Percentiles rank a stretch among this genome's conserved stretches.
Evolutionary conservation across 1,139 yeast species (phyloP).

Genomic region (Sugiyamaella grinbergsii): DNA sequence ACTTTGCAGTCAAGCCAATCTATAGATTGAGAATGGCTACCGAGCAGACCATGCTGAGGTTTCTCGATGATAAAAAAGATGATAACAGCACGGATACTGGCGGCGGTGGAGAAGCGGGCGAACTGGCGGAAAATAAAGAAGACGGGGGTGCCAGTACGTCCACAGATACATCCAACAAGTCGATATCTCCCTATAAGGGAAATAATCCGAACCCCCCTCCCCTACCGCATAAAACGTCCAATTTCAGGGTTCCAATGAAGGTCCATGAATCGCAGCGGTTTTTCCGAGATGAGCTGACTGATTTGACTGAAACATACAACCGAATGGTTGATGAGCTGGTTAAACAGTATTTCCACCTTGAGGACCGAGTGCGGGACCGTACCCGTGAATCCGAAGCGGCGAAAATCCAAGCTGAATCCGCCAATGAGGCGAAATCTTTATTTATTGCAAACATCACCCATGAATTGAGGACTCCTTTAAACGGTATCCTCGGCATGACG

Average conservation of each 20-base stretch:
- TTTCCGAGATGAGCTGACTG: constrained; percentile 83
- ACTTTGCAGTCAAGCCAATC: constrained; percentile 83
- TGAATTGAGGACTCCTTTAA: constrained; percentile 90
- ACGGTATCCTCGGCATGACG: constrained; percentile 96
- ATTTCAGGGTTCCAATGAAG: constrained; percentile 43
- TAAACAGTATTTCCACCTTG: constrained; percentile 78
- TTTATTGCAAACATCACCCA: constrained; percentile 96
- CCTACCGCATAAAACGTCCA: constrained; percentile 5
- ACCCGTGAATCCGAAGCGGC: constrained; percentile 89
- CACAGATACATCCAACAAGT: neutral
- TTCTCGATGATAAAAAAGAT: constrained; percentile 25
- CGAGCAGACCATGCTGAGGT: constrained; percentile 52
- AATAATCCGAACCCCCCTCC: constrained; percentile 3
- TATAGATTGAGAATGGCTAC: constrained; percentile 81
- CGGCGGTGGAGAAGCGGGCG: neutral
- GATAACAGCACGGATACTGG: neutral
- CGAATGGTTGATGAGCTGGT: constrained; percentile 88
- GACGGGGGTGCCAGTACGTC: constrained; percentile 1
- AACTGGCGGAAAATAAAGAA: neutral
- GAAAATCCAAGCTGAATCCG: constrained; percentile 85
- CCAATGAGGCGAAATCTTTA: constrained; percentile 91
- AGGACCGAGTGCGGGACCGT: constrained; percentile 84
- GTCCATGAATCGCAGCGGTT: constrained; percentile 60
- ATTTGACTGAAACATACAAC: constrained; percentile 83
- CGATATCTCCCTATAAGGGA: constrained; percentile 2